Conservation (phyloP, 2,329 filamentous ascomycete genomes). For the Cladosporium sp. region DNA sequence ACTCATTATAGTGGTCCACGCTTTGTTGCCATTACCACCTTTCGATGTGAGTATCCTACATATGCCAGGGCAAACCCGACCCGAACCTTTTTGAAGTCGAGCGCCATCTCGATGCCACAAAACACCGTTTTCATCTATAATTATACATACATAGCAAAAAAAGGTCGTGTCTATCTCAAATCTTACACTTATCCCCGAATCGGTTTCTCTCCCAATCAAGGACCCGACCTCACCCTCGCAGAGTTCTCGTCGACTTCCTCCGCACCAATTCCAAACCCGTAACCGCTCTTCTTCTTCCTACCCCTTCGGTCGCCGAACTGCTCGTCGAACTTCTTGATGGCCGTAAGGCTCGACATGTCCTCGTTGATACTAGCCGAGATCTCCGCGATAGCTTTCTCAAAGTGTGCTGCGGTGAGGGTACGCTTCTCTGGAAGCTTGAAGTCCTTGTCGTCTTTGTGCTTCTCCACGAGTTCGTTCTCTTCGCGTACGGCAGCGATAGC, state of each 20-base stretch:
- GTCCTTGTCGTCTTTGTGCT: constrained; percentile 36
- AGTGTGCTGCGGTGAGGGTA: constrained; percentile 69
- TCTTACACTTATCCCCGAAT: neutral
- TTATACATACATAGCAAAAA: constrained; percentile 5
- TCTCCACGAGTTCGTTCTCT: constrained; percentile 55
- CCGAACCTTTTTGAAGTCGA: neutral
- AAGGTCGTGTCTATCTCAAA: neutral
- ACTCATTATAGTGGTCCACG: neutral
- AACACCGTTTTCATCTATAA: neutral
- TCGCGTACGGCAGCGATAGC: constrained; percentile 79
- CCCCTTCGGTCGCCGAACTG: constrained; percentile 83
- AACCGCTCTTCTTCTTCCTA: constrained; percentile 47
- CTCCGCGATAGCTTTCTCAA: constrained; percentile 81
- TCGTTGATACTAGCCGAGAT: constrained; percentile 92
- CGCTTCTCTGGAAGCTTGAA: constrained; percentile 70
- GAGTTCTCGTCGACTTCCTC: constrained; percentile 14
- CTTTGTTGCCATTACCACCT: neutral
- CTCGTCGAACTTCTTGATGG: constrained; percentile 93
- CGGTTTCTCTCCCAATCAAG: neutral
- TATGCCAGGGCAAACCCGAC: neutral
- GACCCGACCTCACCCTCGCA: constrained; percentile 11
- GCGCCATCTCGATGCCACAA: neutral
- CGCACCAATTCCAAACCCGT: constrained; percentile 35
- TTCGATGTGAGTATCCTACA: neutral
- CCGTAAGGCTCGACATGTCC: constrained; percentile 83